Evolutionary conservation across 78 protist genomes (phyloP).

Genomic region (Speleostelium caveatum): DNA sequence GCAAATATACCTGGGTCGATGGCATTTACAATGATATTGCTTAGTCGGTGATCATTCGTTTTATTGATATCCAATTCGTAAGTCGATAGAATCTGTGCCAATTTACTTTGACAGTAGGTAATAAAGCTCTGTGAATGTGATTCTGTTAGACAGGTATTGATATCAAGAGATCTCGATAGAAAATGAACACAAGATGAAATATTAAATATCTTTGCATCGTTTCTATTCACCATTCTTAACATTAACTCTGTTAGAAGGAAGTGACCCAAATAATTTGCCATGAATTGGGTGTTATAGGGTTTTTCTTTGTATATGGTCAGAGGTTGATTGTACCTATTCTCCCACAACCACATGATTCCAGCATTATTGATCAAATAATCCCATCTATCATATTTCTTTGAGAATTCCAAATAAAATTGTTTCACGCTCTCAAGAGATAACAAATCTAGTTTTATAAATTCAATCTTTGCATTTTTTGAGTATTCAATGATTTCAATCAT

Average conservation of each 20-base stretch:
- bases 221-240: conserved; percentile 8
- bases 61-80: too few relatives aligned
- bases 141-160: conserved; percentile 21
- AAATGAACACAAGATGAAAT: conserved; percentile 45
- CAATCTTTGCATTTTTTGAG: conserved; percentile 25
- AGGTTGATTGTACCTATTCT: conserved; percentile 42
- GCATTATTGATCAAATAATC: conserved; percentile 64
- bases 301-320: not conserved
- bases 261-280: conserved; percentile 76
- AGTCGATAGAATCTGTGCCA: conserved; percentile 48
- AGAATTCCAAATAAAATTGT: conserved; percentile 19
- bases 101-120: conserved; percentile 54
- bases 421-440: conserved; percentile 37
- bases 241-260: conserved; percentile 32
- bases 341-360: conserved; percentile 72
- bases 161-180: not conserved
- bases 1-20: conserved; percentile 73
- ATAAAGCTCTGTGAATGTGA: conserved; percentile 6
- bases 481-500: conserved; percentile 28
- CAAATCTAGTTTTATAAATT: conserved; percentile 58
- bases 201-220: conserved; percentile 16
- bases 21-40: not conserved
- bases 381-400: not conserved
- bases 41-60: too few relatives aligned
- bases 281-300: conserved; percentile 61